Base-by-base conservation (phyloP, 768 basidiomycete species). In the Phanerochaete sordida region DNA sequence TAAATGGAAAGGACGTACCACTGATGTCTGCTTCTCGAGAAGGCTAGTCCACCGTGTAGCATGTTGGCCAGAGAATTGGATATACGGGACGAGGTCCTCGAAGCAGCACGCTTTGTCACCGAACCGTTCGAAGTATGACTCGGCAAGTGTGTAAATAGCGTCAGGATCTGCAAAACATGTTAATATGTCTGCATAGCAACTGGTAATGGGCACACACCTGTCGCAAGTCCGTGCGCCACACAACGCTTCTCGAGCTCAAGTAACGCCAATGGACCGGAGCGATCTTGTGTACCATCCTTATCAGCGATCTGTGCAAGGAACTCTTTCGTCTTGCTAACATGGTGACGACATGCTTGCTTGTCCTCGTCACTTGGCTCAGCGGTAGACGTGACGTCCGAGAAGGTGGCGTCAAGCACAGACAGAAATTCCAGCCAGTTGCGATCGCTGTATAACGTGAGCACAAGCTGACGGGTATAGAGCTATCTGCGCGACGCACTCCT, bases 341-440 rank as follows among this genome's bases (percentile, higher is more conserved):
- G 73, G 44, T 76, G 74, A 3, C 70, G 55, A 52, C 75, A 77
- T 31, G 80, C 73, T 11, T 58, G 65, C 57, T 77, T 78, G 37
- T 70, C 73, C 9, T 71, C 70, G 43, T 79, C 75, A n/a, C 70
- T 56, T 7, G 26, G 43, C 6, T 68, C 69, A 4, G 67, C 49
- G 12, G 65, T 64, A 46, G 70, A 63, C 0, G 72, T 66, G 43
- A 78, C 56, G 52, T 76, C 70, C 39, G 74, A 71, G 62, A 93
- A 86, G 9, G 86, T 79, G 1, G 84, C 85, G 62, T 93, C 87
- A 5, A 93, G 72, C 23, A 93, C 73, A 6, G 90, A 81, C 45
- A 91, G 70, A 69, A 93, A 92, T 66, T 92, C 91, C 5, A 91
- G 77, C 92, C 93, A 94, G 66, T 93, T 93, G 37, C 90, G 87